Evolutionary conservation across 352 stramenopile species (phyloP), one percentile per base, ranked within the genome.

Genomic region (Phytophthora multivora): DNA sequence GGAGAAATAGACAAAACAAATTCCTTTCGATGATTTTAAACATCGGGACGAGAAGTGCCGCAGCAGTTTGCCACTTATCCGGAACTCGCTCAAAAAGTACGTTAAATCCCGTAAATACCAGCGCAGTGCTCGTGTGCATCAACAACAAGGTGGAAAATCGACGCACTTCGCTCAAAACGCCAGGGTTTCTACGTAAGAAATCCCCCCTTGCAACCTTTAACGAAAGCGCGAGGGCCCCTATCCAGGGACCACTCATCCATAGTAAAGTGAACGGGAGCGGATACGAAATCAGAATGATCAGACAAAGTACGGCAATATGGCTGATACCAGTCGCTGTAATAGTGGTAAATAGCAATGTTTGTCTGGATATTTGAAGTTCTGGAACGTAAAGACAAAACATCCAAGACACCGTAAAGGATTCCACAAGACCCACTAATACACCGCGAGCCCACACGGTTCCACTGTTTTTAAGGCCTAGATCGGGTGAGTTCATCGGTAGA

Each of bases 21-120:
- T 69, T 69, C 33, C 50, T 64, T 30, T 55, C 38, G 0, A 41
- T 58, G 9, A 64, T 42, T 12, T 59, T 69, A 26, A 64, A 64
- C 25, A 40, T 15, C 4, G 53, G 61, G 4, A 63, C 23, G 15
- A 57, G 25, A 19, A 63, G 35, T 3, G 53, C 46, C 25, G 15
- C 28, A 11, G 30, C 1, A 1, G 39, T 41, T 46, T 59, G 61
- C 49, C 43, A 69, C 4, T 19, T 6, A 2, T 30, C 2, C 11
- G 61, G 46, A 16, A 69, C 47, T 28, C 11, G 53, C 6, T 4
- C 19, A 45, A 65, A 55, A 15, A 64, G 23, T 10, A 18, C 18
- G 16, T 69, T 59, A 16, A 69, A 54, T 1, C 23, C 39, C 1
- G 31, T 40, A 39, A 63, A 52, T 16, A 58, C 38, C 3, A 53